These are phyloP conservation scores for Malus sylvestris DNA, from an alignment of 306 rosid species.

Conservation along the genomic window DNA sequence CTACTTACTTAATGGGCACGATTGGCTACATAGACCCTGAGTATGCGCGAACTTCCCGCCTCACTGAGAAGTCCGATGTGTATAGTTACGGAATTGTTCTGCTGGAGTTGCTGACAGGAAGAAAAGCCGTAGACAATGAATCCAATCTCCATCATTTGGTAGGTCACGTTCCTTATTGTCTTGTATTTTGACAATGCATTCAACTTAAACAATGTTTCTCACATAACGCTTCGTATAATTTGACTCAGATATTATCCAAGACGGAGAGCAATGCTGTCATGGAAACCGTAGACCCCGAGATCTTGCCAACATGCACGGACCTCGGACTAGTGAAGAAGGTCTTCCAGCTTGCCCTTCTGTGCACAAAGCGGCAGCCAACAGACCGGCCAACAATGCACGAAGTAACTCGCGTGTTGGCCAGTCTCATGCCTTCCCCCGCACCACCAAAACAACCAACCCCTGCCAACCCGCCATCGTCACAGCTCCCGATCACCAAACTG, in stretches of 20 bases:
- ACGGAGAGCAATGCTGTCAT: constrained; percentile 75
- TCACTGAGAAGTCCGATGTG: constrained; percentile 90
- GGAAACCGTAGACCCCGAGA: constrained; percentile 84
- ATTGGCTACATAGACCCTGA: constrained; percentile 97
- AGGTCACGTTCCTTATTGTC: neutral
- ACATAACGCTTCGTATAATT: neutral
- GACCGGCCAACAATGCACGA: constrained; percentile 93
- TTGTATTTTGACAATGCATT: neutral
- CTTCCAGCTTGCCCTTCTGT: constrained; percentile 78
- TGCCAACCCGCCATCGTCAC: constrained; percentile 10
- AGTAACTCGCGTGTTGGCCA: constrained; percentile 63
- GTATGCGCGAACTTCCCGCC: constrained; percentile 89
- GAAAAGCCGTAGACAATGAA: constrained; percentile 88
- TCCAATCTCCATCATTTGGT: constrained; percentile 90
- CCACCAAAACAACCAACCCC: constrained; percentile 27
- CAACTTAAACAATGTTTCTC: neutral
- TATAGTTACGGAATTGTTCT: constrained; percentile 91
- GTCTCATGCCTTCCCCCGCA: constrained; percentile 34
- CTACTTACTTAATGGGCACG: constrained; percentile 87
- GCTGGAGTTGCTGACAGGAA: constrained; percentile 85
- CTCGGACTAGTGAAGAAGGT: constrained; percentile 74
- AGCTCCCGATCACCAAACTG: constrained; percentile 33
- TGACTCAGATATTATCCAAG: constrained; percentile 68
- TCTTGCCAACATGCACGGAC: constrained; percentile 74
- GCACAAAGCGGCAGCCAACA: constrained; percentile 70